Conservation (phyloP, 2,329 filamentous ascomycete species). For the Cryphonectria naterciae region DNA sequence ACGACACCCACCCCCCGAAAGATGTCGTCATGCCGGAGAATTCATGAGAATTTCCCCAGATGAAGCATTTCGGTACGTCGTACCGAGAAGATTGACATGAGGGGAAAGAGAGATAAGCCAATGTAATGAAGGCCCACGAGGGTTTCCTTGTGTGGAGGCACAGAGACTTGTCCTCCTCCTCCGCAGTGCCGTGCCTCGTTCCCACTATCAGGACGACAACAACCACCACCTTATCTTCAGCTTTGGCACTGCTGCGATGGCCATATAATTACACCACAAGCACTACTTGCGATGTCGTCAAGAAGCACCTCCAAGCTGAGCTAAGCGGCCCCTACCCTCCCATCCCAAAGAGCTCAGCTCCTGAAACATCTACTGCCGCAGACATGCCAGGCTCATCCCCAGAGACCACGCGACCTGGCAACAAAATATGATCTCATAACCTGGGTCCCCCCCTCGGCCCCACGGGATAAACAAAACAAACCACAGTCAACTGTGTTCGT, state of each 20-base stretch:
- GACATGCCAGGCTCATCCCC: conserved; percentile 12
- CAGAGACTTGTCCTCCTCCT: not conserved
- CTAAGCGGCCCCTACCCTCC: conserved; percentile 13
- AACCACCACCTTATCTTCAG: not conserved
- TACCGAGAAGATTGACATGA: not conserved
- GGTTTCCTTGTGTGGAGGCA: not conserved
- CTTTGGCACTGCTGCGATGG: not conserved
- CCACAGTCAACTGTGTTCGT: conserved; percentile 24
- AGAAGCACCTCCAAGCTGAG: conserved; percentile 12
- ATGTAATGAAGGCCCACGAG: not conserved
- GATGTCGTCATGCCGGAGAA: not conserved
- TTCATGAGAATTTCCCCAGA: not conserved
- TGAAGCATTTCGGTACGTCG: not conserved
- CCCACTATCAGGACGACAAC: not conserved
- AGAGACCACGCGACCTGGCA: conserved; percentile 2
- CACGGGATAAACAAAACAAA: conserved; percentile 3
- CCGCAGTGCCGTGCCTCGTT: not conserved
- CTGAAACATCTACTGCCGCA: conserved; percentile 24
- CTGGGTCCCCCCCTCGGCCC: no score
- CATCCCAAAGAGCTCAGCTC: conserved; percentile 3
- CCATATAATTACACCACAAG: not conserved
- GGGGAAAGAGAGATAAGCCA: not conserved
- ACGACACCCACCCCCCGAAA: not conserved
- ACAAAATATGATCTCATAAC: not conserved
- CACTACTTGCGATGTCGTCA: conserved; percentile 9